Percentiles rank a stretch among this genome's conserved stretches.
Conservation (phyloP, 2,329 filamentous ascomycete genomes). For the Decorospora gaudefroyi region DNA sequence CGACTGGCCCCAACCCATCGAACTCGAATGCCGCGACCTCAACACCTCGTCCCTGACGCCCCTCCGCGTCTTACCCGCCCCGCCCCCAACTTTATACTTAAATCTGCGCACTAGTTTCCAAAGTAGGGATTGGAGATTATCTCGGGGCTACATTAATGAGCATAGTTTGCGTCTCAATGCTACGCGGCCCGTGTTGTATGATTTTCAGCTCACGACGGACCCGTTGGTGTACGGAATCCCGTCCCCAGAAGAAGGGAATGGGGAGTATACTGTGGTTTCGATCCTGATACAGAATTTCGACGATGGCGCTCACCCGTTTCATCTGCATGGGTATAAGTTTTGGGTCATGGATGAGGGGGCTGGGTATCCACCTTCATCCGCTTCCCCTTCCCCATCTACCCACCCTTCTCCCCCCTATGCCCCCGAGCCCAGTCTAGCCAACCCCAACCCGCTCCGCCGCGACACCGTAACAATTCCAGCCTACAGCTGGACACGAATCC, state of each 20-base stretch:
- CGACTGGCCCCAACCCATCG: constrained; percentile 57
- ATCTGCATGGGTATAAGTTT: constrained; percentile 51
- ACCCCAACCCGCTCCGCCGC: constrained; percentile 59
- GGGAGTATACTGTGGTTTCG: constrained; percentile 33
- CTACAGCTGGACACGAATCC: constrained; percentile 68
- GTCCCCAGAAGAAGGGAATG: too few relatives aligned
- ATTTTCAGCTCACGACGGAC: constrained; percentile 57
- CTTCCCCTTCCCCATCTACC: constrained; percentile 60
- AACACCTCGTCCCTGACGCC: constrained; percentile 55
- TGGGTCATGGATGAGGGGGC: constrained; percentile 8
- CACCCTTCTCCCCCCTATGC: too few relatives aligned
- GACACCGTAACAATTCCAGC: constrained; percentile 70
- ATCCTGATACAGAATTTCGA: constrained; percentile 47
- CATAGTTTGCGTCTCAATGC: constrained; percentile 59
- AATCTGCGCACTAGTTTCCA: constrained; percentile 63
- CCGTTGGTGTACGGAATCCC: constrained; percentile 43
- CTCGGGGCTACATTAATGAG: constrained; percentile 63
- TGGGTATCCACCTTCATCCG: constrained; percentile 55
- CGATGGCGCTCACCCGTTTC: constrained; percentile 40
- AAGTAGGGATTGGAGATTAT: constrained; percentile 62
- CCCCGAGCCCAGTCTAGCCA: too few relatives aligned
- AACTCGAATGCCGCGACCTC: constrained; percentile 59
- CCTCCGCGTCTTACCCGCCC: constrained; percentile 50
- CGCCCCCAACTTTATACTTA: constrained; percentile 56
- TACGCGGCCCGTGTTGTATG: constrained; percentile 56